Evolutionary conservation across 768 basidiomycete genomes (phyloP).

Genomic region (Russula earlei): DNA sequence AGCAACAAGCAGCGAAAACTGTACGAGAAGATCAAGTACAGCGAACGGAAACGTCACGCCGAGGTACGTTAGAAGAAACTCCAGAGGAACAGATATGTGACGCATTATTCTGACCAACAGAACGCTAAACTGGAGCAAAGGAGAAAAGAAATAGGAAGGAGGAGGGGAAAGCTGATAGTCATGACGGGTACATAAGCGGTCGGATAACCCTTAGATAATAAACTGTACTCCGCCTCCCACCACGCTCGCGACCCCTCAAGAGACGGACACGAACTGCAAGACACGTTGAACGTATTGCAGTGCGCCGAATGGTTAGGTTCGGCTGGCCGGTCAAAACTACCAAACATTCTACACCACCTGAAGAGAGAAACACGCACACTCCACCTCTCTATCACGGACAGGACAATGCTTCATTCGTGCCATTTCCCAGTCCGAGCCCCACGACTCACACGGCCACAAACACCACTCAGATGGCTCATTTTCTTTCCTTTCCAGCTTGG

Average conservation of each 20-base stretch:
- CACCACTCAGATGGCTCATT: conserved; percentile 35
- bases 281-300: neutral
- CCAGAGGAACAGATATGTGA: too few species aligned
- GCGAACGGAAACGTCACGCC: conserved; percentile 60
- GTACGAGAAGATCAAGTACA: conserved; percentile 89
- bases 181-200: neutral
- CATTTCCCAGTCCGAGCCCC: conserved; percentile 5
- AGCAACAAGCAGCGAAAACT: conserved; percentile 90
- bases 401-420: conserved; percentile 3
- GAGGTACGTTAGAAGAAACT: conserved; percentile 50
- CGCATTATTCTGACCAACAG: conserved; percentile 31
- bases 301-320: conserved; percentile 15
- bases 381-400: neutral
- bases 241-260: neutral
- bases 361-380: conserved; percentile 2
- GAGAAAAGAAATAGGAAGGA: conserved; percentile 39
- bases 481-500: conserved; percentile 62
- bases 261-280: neutral
- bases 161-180: neutral
- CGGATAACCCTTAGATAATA: conserved; percentile 2
- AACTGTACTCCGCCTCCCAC: neutral
- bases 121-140: conserved; percentile 51
- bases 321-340: conserved; percentile 11
- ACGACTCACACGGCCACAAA: conserved; percentile 39
- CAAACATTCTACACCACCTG: neutral